Conservation (phyloP, 1,284 basidiomycete genomes). For the Gomphus bonarii region DNA sequence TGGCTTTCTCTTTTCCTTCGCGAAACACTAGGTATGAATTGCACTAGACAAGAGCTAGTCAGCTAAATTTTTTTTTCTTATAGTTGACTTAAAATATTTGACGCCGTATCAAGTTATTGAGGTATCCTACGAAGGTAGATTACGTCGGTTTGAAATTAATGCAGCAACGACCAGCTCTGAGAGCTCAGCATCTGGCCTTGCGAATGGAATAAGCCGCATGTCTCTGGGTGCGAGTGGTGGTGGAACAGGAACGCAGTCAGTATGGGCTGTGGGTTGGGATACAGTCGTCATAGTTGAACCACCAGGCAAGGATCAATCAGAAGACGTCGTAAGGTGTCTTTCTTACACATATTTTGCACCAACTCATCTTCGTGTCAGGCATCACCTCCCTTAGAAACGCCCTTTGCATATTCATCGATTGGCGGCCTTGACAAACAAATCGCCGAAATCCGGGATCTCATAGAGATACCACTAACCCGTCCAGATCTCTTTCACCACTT, state of each 20-base stretch:
- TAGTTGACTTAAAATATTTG: constrained; percentile 70
- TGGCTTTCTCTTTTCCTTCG: constrained; percentile 58
- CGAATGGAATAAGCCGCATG: constrained; percentile 32
- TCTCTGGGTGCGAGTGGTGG: constrained; percentile 24
- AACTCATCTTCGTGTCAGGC: neutral
- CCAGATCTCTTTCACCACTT: constrained; percentile 89
- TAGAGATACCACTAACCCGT: constrained; percentile 86
- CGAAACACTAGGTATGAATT: constrained; percentile 46
- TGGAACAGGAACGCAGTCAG: constrained; percentile 21
- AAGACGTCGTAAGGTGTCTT: constrained; percentile 30
- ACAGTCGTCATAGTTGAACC: constrained; percentile 30
- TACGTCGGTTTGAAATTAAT: constrained; percentile 43
- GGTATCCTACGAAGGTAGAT: constrained; percentile 50
- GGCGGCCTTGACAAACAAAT: constrained; percentile 90
- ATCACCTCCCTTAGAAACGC: neutral
- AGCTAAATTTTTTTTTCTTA: constrained; percentile 6
- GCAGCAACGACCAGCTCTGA: constrained; percentile 25
- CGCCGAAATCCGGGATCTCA: constrained; percentile 80
- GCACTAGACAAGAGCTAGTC: neutral
- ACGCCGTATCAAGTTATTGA: constrained; percentile 53
- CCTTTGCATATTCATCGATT: constrained; percentile 46
- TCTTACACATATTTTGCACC: neutral
- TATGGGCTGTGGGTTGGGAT: constrained; percentile 55
- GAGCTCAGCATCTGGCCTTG: constrained; percentile 25
- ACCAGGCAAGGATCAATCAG: constrained; percentile 22